phyloP scores from a whole-genome alignment of 768 basidiomycete species.

The Boletus rubropictus region DNA sequence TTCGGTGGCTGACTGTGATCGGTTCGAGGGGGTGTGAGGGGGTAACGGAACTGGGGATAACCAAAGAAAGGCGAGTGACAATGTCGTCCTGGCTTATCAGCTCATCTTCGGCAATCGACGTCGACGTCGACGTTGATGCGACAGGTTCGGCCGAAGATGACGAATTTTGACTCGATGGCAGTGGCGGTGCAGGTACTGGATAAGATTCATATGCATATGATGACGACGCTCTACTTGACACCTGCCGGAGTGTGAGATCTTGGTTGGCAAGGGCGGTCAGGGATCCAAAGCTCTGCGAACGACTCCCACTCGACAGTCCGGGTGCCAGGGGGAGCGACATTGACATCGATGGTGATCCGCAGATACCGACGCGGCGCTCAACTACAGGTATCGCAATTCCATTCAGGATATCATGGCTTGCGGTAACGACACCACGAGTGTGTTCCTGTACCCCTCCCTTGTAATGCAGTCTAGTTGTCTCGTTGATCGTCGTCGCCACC shows the following conservation, averaged over 20 bases:
- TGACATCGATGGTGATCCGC: neutral
- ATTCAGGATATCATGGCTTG: slow-evolving; percentile 62
- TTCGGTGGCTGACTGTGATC: slow-evolving; percentile 67
- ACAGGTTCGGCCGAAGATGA: slow-evolving; percentile 5
- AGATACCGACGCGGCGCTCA: slow-evolving; percentile 10
- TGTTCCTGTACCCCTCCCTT: slow-evolving; percentile 55
- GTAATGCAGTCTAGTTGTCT: slow-evolving; percentile 59
- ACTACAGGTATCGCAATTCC: slow-evolving; percentile 45
- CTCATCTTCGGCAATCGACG: slow-evolving; percentile 8
- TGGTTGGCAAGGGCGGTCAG: slow-evolving; percentile 3
- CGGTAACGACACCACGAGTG: slow-evolving; percentile 52
- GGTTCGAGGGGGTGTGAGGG: slow-evolving; percentile 76
- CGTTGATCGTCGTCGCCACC: slow-evolving; percentile 65
- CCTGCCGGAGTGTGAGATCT: slow-evolving; percentile 12
- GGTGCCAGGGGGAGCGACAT: slow-evolving; percentile 6
- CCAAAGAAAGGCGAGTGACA: slow-evolving; percentile 54
- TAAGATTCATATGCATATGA: slow-evolving; percentile 14
- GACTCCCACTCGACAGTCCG: slow-evolving; percentile 15
- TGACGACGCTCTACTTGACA: slow-evolving; percentile 9
- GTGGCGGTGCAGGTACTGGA: neutral
- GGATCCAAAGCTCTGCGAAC: slow-evolving; percentile 13
- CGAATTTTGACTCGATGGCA: neutral
- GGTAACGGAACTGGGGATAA: slow-evolving; percentile 54
- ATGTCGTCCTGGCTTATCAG: slow-evolving; percentile 41
- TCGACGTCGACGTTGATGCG: slow-evolving; percentile 5